Evolutionary conservation across 805 yeast species (phyloP).

Genomic region (Kurtzmaniella fragi): DNA sequence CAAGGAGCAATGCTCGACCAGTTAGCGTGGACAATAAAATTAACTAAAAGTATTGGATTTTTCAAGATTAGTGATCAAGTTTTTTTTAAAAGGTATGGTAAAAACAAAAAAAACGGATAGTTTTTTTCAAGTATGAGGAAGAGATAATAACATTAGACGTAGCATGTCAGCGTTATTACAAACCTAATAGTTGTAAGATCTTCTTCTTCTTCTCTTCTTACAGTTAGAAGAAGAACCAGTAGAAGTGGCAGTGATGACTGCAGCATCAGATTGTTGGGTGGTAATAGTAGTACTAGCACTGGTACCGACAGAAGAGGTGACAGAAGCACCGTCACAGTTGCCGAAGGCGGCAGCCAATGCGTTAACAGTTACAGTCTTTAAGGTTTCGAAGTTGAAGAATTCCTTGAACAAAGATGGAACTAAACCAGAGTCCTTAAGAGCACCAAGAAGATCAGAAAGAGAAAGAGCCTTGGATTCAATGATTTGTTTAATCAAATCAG

Average conservation of each 20-base stretch:
- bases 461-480: constrained; percentile 24
- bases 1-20: no score
- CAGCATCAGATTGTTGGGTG: constrained; percentile 12
- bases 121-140: no score
- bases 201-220: constrained; percentile 18
- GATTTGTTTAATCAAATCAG: constrained; percentile 26
- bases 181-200: constrained; percentile 16
- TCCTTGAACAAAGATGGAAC: constrained; percentile 31
- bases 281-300: constrained; percentile 16
- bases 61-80: no score
- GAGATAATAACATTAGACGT: no score
- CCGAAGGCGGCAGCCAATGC: constrained; percentile 40
- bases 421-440: constrained; percentile 31
- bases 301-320: constrained; percentile 21
- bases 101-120: no score
- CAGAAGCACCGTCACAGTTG: constrained; percentile 28
- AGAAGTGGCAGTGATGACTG: constrained; percentile 10
- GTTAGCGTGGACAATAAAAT: no score
- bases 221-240: constrained; percentile 8
- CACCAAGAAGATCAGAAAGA: constrained; percentile 21
- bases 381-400: constrained; percentile 33
- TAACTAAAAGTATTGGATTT: no score
- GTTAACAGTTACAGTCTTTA: constrained; percentile 35
- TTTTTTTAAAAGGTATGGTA: no score
- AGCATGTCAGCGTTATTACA: no score